Evolutionary conservation across 148 eudicot genomes (phyloP).

Genomic region (Vaccinium corymbosum): DNA sequence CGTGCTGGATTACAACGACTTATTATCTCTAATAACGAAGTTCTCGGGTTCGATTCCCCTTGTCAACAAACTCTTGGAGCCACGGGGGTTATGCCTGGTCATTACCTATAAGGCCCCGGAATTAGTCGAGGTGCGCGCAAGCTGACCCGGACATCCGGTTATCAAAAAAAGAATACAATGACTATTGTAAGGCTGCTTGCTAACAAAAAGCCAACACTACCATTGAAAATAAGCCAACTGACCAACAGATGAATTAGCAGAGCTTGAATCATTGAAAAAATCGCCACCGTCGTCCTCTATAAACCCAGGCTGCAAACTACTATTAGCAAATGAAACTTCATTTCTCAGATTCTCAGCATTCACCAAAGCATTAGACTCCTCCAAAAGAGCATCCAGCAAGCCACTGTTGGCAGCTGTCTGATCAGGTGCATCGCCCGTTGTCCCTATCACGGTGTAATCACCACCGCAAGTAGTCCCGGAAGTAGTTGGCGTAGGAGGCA

Average conservation of each 20-base stretch:
- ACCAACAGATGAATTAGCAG: conserved; percentile 52
- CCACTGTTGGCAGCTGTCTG: conserved; percentile 48
- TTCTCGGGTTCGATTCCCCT: no score
- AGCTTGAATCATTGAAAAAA: conserved; percentile 29
- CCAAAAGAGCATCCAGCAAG: conserved; percentile 63
- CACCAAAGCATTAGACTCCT: conserved; percentile 51
- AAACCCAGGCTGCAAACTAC: background rate
- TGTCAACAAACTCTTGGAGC: no score
- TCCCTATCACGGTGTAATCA: background rate
- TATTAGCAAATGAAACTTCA: background rate
- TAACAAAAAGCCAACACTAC: background rate
- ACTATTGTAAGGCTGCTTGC: no score
- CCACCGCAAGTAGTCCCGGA: conserved; percentile 19
- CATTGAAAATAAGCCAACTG: conserved; percentile 17
- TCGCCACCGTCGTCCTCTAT: background rate
- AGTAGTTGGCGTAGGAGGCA: conserved; percentile 13
- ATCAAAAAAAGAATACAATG: no score
- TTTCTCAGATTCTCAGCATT: conserved; percentile 25
- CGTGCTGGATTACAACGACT: no score
- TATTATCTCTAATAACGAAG: no score
- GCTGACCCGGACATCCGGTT: no score
- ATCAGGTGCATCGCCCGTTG: conserved; percentile 5
- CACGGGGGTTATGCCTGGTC: no score
- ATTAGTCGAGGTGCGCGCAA: no score
- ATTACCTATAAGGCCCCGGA: no score